Evolutionary conservation across 805 yeast species (phyloP), one percentile per base, ranked within the genome.

Genomic region (Yueomyces sinensis): DNA sequence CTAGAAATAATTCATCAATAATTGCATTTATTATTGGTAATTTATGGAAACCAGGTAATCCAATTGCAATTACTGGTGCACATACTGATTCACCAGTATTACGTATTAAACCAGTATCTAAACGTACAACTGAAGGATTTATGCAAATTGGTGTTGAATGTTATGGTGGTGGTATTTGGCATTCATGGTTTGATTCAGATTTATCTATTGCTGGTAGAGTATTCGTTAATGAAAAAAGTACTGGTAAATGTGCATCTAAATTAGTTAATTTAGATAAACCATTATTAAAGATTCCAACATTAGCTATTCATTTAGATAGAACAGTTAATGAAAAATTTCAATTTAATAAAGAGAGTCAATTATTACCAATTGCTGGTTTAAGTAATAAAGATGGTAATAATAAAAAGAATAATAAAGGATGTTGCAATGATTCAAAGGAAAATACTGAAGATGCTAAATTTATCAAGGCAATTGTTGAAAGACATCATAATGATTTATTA

Each of bases 101-200:
- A 43, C 70, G 94, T 52, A 72, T 89, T 44, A 91, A 89, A 60
- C 98, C 98, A 11, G 65, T 80, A 22, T 81, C 94, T 17, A 74
- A 76, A 50, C 72, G 71, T 44, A 56, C 62, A 9, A 61, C 66
- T 14, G 87, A 82, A 46, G 94, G 94, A 1, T 89, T 75, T 49
- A 68, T 74, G 36, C 95, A 87, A 55, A 74, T 91, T 15, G 97
- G 95, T 27, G 94, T 91, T 9, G 97, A 91, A 58, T 72, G 78
- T 33, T 89, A 89, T 50, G 97, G 98, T 37, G 97, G 97, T 25
- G 91, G 95, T 33, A 76, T 87, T 36, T 91, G 96, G 75, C 95
- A 83, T 53, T 74, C 95, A 4, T 89, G 97, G 96, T 89, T 91
- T 51, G 98, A 89, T 56, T 74, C 96, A 39, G 96, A 89, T 55